A percentile compares a stretch with the other conserved stretches of the same genome.
phyloP scores from a whole-genome alignment of 2,329 filamentous ascomycete genomes.

The Cladosporium sphaerospermum region DNA sequence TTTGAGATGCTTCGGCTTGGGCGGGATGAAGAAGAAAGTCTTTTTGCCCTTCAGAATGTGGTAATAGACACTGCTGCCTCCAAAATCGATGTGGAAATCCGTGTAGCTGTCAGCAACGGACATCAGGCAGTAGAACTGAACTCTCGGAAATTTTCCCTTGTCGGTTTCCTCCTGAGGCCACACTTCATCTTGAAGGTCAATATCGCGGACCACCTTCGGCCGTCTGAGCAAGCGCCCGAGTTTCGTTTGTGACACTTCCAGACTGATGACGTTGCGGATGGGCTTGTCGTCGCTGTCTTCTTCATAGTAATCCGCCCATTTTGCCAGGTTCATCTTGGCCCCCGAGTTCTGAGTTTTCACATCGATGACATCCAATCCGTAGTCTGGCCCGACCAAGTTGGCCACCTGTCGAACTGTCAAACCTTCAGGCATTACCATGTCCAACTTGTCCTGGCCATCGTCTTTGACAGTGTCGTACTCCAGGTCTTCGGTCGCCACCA shows the following conservation, averaged over 20 bases:
- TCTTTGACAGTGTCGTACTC: conserved; percentile 47
- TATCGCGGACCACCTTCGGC: conserved; percentile 59
- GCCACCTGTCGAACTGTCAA: conserved; percentile 59
- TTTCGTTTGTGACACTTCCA: conserved; percentile 60
- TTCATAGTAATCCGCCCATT: conserved; percentile 64
- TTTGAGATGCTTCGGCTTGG: conserved; percentile 61
- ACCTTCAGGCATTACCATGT: conserved; percentile 61
- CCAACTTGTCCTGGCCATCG: conserved; percentile 58
- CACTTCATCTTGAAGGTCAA: conserved; percentile 52
- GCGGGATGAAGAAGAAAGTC: conserved; percentile 66
- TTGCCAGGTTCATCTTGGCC: conserved; percentile 58
- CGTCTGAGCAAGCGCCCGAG: conserved; percentile 57
- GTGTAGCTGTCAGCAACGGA: conserved; percentile 66
- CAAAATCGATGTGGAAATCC: conserved; percentile 67
- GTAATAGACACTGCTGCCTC: conserved; percentile 64
- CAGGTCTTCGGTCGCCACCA: conserved; percentile 33
- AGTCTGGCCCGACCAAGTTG: conserved; percentile 57
- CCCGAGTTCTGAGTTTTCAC: conserved; percentile 60
- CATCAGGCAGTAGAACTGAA: conserved; percentile 66
- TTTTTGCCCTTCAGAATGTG: conserved; percentile 64
- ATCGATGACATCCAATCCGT: conserved; percentile 60
- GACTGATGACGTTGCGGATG: conserved; percentile 63
- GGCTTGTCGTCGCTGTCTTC: conserved; percentile 53
- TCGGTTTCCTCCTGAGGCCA: conserved; percentile 49
- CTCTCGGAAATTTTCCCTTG: conserved; percentile 53